Conservation (phyloP, 2,329 filamentous ascomycete species). For the Epicoccum sorghinum region DNA sequence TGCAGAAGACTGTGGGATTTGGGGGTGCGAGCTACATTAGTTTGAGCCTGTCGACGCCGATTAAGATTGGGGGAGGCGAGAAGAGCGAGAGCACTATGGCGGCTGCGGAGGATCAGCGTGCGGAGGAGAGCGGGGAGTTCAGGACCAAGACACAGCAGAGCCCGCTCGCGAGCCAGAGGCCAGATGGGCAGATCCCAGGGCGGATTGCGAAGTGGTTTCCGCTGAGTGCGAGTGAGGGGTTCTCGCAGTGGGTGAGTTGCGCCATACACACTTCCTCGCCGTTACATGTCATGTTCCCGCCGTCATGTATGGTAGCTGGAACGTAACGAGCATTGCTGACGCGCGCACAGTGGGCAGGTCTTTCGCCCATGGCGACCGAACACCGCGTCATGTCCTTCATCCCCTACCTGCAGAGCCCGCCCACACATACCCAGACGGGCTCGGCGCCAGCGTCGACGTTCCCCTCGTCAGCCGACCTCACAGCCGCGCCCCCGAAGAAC, state of each 20-base stretch:
- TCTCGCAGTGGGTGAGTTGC: conserved; percentile 81
- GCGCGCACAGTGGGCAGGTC: conserved; percentile 69
- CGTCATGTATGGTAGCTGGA: too few relatives aligned
- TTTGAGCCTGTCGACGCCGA: conserved; percentile 37
- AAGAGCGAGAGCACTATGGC: conserved; percentile 40
- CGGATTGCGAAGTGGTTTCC: conserved; percentile 68
- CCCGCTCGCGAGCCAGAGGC: conserved; percentile 56
- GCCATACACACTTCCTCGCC: too few relatives aligned
- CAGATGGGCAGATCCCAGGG: conserved; percentile 42
- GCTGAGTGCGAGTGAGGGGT: conserved; percentile 87
- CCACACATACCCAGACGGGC: conserved; percentile 69
- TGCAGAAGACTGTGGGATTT: conserved; percentile 39
- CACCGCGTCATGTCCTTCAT: conserved; percentile 86
- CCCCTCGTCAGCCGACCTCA: conserved; percentile 49
- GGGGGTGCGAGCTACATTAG: conserved; percentile 41
- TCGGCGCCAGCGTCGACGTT: conserved; percentile 54
- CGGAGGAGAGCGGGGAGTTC: conserved; percentile 29
- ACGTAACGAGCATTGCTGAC: neutral
- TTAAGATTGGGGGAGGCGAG: conserved; percentile 27
- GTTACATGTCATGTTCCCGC: too few relatives aligned
- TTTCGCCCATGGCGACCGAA: conserved; percentile 84
- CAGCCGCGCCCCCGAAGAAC: conserved; percentile 34
- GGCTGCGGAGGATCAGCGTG: conserved; percentile 27
- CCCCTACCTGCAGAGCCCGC: conserved; percentile 78
- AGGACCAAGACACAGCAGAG: conserved; percentile 50